Evolutionary conservation across 2,329 filamentous ascomycete genomes (phyloP).

Genomic region (Sporothrix brunneoviolacea): DNA sequence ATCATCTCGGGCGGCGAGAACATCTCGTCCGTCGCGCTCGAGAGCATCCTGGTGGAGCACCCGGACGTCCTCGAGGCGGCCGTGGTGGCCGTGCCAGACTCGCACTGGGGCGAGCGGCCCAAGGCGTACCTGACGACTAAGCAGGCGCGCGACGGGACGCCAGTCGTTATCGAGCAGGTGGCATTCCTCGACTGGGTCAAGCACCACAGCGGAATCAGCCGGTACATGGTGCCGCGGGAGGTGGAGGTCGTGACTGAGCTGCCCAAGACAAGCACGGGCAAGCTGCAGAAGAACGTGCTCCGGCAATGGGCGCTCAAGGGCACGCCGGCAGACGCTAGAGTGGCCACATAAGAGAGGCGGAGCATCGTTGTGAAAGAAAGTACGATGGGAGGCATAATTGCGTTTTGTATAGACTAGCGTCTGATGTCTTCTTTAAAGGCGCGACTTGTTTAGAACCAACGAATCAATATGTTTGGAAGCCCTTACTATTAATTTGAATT

Average conservation of each 20-base stretch:
- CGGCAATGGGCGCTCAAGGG: constrained; percentile 63
- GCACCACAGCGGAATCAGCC: constrained; percentile 70
- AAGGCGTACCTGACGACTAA: constrained; percentile 88
- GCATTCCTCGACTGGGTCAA: constrained; percentile 85
- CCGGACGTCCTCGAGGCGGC: constrained; percentile 86
- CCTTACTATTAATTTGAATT: no score
- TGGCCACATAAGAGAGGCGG: not conserved
- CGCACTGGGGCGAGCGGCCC: constrained; percentile 92
- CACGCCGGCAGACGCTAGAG: constrained; percentile 9
- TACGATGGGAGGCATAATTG: no score
- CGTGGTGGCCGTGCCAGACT: constrained; percentile 79
- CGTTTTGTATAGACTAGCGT: not conserved
- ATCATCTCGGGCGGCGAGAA: constrained; percentile 99
- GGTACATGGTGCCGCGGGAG: constrained; percentile 76
- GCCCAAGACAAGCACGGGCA: constrained; percentile 95
- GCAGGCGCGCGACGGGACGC: constrained; percentile 23
- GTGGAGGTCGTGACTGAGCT: constrained; percentile 77
- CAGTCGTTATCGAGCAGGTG: constrained; percentile 42
- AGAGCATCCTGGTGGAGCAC: constrained; percentile 82
- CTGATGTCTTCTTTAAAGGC: not conserved
- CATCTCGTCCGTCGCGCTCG: constrained; percentile 87
- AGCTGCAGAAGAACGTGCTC: constrained; percentile 91
- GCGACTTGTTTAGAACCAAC: no score
- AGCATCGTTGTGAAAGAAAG: no score
- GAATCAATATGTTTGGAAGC: no score